phyloP scores from a whole-genome alignment of 768 basidiomycete species.

The Boletus sp. region DNA sequence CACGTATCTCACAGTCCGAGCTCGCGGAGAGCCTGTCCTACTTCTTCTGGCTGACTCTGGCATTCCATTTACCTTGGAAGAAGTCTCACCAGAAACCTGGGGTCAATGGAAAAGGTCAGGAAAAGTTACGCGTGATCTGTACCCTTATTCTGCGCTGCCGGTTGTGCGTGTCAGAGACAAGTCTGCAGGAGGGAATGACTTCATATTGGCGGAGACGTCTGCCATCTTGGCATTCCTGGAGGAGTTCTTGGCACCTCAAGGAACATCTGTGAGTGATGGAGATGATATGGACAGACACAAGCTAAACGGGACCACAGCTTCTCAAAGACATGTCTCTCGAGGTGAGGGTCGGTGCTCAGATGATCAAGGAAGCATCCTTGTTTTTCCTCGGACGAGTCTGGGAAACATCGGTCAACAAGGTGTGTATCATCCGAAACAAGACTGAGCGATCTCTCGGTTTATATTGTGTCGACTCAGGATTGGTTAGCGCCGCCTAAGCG shows the following conservation, averaged over 20 bases:
- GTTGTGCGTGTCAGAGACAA: slow-evolving; percentile 23
- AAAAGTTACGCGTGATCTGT: slow-evolving; percentile 16
- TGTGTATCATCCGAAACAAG: not conserved
- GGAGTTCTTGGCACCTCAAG: slow-evolving; percentile 15
- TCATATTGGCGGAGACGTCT: slow-evolving; percentile 25
- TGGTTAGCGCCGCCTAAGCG: slow-evolving; percentile 23
- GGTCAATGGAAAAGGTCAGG: slow-evolving; percentile 11
- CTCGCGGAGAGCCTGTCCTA: slow-evolving; percentile 26
- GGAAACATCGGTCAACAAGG: slow-evolving; percentile 9
- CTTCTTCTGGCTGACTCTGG: slow-evolving; percentile 27
- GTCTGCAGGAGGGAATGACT: slow-evolving; percentile 5
- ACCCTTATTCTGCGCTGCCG: slow-evolving; percentile 26
- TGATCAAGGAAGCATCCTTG: slow-evolving; percentile 26
- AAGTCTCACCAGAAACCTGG: slow-evolving; percentile 18
- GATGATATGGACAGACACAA: not conserved
- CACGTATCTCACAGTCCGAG: slow-evolving; percentile 24
- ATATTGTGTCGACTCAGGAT: slow-evolving; percentile 11
- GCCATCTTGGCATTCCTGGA: slow-evolving; percentile 26
- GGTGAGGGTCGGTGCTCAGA: slow-evolving; percentile 12
- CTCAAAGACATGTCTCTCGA: slow-evolving; percentile 21
- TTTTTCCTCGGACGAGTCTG: slow-evolving; percentile 17
- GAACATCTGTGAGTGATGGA: slow-evolving; percentile 13
- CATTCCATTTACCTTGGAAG: slow-evolving; percentile 19
- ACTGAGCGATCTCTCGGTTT: not conserved
- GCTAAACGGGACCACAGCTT: slow-evolving; percentile 9